phyloP scores from a whole-genome alignment of 495 filamentous ascomycete genomes.

The Talaromyces proteolyticus region DNA sequence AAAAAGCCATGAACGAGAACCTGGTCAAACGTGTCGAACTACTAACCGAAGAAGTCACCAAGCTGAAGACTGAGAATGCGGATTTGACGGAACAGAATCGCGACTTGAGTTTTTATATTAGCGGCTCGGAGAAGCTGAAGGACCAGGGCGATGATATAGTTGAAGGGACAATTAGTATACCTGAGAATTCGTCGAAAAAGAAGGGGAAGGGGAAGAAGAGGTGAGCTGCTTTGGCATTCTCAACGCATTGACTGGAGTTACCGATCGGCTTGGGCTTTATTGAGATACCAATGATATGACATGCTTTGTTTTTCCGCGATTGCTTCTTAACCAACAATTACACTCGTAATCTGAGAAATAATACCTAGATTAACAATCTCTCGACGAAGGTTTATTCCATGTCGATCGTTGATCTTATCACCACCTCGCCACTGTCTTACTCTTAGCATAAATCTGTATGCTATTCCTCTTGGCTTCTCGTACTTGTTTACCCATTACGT shows the following conservation, averaged over 20 bases:
- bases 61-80: conserved; percentile 46
- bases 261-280: conserved; percentile 15
- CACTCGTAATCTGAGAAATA: too few species aligned
- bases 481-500: neutral
- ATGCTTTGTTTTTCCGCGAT: too few species aligned
- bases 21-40: conserved; percentile 72
- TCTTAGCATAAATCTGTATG: too few species aligned
- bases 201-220: conserved; percentile 51
- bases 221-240: conserved; percentile 6
- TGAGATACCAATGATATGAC: too few species aligned
- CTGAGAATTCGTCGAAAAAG: conserved; percentile 30
- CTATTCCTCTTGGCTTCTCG: too few species aligned
- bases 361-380: too few species aligned
- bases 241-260: neutral
- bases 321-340: too few species aligned
- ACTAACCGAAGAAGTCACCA: conserved; percentile 50
- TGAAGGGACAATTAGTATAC: conserved; percentile 50
- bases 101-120: conserved; percentile 89
- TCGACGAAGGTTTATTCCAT: too few species aligned
- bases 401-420: too few species aligned
- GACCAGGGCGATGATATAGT: conserved; percentile 54
- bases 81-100: conserved; percentile 78
- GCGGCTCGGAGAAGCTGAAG: conserved; percentile 73
- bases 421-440: too few species aligned
- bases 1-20: conserved; percentile 75